phyloP scores from a whole-genome alignment of 2,329 filamentous ascomycete genomes.

The Camillea tinctor region DNA sequence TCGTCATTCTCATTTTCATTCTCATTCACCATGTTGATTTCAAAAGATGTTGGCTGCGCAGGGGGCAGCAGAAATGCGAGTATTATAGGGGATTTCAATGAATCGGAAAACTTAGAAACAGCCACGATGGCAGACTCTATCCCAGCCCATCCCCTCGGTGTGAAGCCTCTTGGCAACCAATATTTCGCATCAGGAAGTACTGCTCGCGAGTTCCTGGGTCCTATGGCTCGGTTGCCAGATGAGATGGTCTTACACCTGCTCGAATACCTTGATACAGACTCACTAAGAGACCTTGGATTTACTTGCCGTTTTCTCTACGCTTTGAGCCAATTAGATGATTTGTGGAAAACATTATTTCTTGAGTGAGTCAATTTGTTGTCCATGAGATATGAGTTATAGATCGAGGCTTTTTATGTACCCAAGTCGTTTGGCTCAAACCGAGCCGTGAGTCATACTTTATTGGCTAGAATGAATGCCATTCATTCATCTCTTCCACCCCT shows the following conservation, averaged over 20 bases:
- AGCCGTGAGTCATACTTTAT: not conserved
- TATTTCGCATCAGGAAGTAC: constrained; percentile 64
- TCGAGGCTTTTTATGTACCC: not conserved
- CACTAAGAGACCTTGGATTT: constrained; percentile 65
- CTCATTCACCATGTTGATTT: constrained; percentile 21
- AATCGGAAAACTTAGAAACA: constrained; percentile 3
- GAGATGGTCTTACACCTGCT: constrained; percentile 74
- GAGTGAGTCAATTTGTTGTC: constrained; percentile 60
- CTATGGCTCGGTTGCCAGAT: constrained; percentile 70
- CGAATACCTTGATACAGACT: constrained; percentile 67
- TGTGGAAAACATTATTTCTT: constrained; percentile 85
- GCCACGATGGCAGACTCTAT: constrained; percentile 47
- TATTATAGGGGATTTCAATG: constrained; percentile 11
- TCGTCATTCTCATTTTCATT: no score
- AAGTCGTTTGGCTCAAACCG: not conserved
- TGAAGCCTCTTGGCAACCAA: constrained; percentile 86
- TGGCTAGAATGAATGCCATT: not conserved
- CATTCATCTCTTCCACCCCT: not conserved
- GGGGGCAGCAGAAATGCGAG: constrained; percentile 12
- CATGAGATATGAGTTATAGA: not conserved
- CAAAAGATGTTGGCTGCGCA: constrained; percentile 19
- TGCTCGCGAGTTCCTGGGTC: constrained; percentile 65
- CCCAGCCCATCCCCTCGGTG: constrained; percentile 74
- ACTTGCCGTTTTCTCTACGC: constrained; percentile 87
- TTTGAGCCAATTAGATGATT: constrained; percentile 77